Base-by-base conservation (phyloP, 202 grass and related monocot species). In the Setaria italica region DNA sequence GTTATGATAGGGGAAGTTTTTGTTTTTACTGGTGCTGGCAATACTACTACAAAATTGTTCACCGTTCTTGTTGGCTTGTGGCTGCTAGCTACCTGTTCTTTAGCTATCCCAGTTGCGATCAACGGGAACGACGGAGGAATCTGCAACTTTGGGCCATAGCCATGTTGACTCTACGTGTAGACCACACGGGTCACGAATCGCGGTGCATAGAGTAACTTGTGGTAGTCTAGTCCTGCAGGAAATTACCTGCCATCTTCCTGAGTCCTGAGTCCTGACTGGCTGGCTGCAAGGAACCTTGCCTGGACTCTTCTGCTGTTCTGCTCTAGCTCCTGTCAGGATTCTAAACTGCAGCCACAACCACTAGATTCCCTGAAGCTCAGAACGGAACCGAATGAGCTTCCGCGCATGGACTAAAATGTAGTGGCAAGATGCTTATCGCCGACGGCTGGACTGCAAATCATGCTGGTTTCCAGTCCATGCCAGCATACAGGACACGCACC, bases 101-200 rank as follows among this genome's bases (percentile, higher is more conserved):
- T 46, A 17, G 63, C 43, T 67, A 81, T 54, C 64, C 32, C 43
- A 46, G 42, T 88, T 74, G 20, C 75, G n/a, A 45, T 74, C 81
- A 56, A 35, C 49, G 6, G 19, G 39, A 76, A 76, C 33, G 74
- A 2, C 5, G 17, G 2, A 35, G 34, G 34, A 35, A 35, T 35
- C 34, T 35, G 34, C 34, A 35, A 3, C 34, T 35, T 35, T 35
- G 25, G 25, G 25, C 25, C 25, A 25, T 39, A 56, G 72, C 15
- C 72, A 74, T 35, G 71, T 37, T 55, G 50, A 75, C 33, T 37
- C 49, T 75, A 71, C 7, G 20, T 9, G n/a, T 64, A 86, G 56
- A 5, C 64, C 86, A 67, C 71, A 82, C 41, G 54, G 41, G 42
- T 59, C 13, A 41, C 41, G 34, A 6, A 35, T 49, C 54, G 1